Conservation (phyloP, 768 basidiomycete species). For the Rhizopogon rudus region DNA sequence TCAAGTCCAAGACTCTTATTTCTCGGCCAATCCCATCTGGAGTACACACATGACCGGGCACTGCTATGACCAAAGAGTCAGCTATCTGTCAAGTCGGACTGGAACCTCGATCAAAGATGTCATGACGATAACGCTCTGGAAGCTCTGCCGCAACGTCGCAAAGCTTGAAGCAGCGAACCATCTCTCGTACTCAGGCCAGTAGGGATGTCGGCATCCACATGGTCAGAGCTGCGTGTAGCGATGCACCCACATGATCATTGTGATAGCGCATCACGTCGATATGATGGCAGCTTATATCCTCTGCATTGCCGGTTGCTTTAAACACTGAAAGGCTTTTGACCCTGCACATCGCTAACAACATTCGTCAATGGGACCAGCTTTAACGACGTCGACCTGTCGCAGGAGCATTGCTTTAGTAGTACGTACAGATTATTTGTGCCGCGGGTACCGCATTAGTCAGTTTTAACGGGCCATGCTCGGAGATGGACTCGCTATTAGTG, state of each 20-base stretch:
- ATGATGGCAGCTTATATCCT: background rate
- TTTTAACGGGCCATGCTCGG: background rate
- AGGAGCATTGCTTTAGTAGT: background rate
- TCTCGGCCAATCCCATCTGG: background rate
- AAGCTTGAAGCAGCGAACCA: background rate
- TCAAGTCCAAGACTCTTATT: too few species aligned
- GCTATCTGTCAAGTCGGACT: background rate
- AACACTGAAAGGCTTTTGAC: background rate
- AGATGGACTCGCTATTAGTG: background rate
- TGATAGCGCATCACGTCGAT: background rate
- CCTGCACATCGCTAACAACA: background rate
- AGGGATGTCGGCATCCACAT: background rate
- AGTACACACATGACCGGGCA: background rate
- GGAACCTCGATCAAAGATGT: background rate
- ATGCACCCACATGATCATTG: background rate
- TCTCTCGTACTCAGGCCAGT: background rate
- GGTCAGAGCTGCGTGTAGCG: background rate
- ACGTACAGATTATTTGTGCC: background rate
- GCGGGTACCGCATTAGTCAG: background rate
- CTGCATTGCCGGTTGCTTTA: conserved; percentile 1
- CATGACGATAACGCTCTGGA: background rate
- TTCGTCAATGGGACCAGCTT: background rate
- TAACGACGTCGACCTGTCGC: background rate
- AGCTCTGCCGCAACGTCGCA: background rate
- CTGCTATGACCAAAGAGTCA: background rate